phyloP scores from a whole-genome alignment of 352 stramenopile genomes.

The Globisporangium heterothallicum region DNA sequence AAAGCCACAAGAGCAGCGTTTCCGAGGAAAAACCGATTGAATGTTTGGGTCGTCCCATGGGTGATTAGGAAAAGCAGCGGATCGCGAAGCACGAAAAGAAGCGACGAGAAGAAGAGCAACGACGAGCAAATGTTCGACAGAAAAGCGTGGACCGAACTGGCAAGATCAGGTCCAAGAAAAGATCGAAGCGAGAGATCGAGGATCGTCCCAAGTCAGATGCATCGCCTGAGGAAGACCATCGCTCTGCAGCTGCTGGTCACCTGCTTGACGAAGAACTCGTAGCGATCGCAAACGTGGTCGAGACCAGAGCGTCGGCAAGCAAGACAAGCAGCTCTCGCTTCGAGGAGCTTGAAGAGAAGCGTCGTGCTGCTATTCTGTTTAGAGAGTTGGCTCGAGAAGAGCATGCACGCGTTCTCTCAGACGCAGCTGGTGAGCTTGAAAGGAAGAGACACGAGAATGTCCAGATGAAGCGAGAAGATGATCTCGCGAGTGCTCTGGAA shows the following conservation, averaged over 20 bases:
- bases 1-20: too few species aligned
- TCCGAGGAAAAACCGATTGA: not conserved
- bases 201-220: not conserved
- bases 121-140: slow-evolving; percentile 18
- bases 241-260: not conserved
- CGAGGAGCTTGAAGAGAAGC: slow-evolving; percentile 21
- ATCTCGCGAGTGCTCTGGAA: slow-evolving; percentile 21
- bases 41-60: not conserved
- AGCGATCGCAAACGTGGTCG: too few species aligned
- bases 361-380: slow-evolving; percentile 11
- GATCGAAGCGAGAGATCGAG: not conserved
- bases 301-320: too few species aligned
- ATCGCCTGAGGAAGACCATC: not conserved
- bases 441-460: slow-evolving; percentile 34
- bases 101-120: slow-evolving; percentile 17
- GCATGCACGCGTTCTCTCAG: slow-evolving; percentile 3
- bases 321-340: not conserved
- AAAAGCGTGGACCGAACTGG: slow-evolving; percentile 20
- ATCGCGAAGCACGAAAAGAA: slow-evolving; percentile 15
- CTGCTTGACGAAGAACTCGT: too few species aligned
- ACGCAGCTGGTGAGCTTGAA: slow-evolving; percentile 22
- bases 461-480: slow-evolving; percentile 48
- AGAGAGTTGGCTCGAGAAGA: slow-evolving; percentile 9
- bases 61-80: slow-evolving; percentile 22
- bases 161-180: slow-evolving; percentile 15